Evolutionary conservation across 1,139 yeast genomes (phyloP), one percentile per base, ranked within the genome.

Genomic region (Blastobotrys aristatus): DNA sequence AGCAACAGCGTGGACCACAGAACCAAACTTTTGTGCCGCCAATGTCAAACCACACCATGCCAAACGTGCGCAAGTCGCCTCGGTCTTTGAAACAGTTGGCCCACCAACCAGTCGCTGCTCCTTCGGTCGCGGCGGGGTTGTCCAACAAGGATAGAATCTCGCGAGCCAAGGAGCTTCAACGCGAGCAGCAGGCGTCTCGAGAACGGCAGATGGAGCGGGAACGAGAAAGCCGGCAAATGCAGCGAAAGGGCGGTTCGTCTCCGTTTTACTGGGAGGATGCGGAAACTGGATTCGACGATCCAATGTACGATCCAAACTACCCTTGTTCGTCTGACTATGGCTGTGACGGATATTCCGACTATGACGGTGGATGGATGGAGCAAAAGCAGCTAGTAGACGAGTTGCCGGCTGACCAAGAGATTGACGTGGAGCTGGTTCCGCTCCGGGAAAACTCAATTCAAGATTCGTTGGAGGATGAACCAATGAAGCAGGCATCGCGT

Each of bases 111-210:
- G n/a, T n/a, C n/a, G n/a, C n/a, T n/a, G n/a, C n/a, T n/a, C n/a
- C n/a, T n/a, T n/a, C n/a, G n/a, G n/a, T n/a, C n/a, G n/a, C n/a
- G n/a, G n/a, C n/a, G n/a, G n/a, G n/a, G n/a, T n/a, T n/a, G n/a
- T n/a, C n/a, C n/a, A 24, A 24, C 10, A 46, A 42, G 46, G 49
- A 46, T 24, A 37, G 49, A n/a, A 46, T 46, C n/a, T 14, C 40
- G 26, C 45, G 49, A 14, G 34, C 40, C 26, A 21, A 39, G 13
- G 45, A 40, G 10, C 41, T 46, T 27, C 42, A 40, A n/a, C 31
- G 45, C 6, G 49, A 46, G 21, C 26, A 33, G n/a, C 29, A 33
- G 2, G 49, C 49, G 2, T 21, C 46, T 6, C 13, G 35, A 17
- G 42, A 41, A 13, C 40, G 49, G 26, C 42, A 46, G 27, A 26